Conservation (phyloP, 192 early-diverging fungal genomes). For the Rhizophagus prolifer region DNA sequence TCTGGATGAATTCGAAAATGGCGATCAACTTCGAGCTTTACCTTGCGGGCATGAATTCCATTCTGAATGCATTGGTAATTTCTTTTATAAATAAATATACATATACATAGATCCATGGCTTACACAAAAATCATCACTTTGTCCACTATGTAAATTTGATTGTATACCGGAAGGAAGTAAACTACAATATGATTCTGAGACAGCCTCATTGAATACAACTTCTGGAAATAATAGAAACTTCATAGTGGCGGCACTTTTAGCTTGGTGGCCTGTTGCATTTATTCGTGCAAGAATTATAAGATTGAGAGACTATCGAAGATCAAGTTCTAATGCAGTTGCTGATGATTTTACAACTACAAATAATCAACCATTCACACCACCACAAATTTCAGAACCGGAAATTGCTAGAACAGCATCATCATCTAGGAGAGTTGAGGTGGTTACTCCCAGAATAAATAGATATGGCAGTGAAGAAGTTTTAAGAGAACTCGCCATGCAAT, state of each 20-base stretch:
- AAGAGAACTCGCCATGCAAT: neutral
- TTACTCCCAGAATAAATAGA: neutral
- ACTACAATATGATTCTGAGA: neutral
- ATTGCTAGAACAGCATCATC: neutral
- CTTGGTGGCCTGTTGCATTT: neutral
- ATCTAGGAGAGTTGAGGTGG: neutral
- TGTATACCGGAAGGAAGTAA: neutral
- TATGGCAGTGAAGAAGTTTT: neutral
- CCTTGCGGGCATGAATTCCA: conserved; percentile 40
- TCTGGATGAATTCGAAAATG: conserved; percentile 31
- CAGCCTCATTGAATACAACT: neutral
- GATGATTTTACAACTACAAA: neutral
- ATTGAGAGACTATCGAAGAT: neutral
- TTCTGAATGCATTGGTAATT: conserved; percentile 37
- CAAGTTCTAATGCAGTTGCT: neutral
- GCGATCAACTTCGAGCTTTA: conserved; percentile 31
- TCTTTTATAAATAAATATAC: neutral
- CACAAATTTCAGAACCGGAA: neutral
- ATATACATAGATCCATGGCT: conserved; percentile 33
- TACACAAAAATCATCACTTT: conserved; percentile 33
- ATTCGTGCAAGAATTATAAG: neutral
- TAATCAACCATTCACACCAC: neutral
- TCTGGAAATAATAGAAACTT: neutral
- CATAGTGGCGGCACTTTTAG: neutral
- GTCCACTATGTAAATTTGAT: conserved; percentile 38